phyloP scores from a whole-genome alignment of 352 stramenopile species.

The Halophytophthora batemanensis region DNA sequence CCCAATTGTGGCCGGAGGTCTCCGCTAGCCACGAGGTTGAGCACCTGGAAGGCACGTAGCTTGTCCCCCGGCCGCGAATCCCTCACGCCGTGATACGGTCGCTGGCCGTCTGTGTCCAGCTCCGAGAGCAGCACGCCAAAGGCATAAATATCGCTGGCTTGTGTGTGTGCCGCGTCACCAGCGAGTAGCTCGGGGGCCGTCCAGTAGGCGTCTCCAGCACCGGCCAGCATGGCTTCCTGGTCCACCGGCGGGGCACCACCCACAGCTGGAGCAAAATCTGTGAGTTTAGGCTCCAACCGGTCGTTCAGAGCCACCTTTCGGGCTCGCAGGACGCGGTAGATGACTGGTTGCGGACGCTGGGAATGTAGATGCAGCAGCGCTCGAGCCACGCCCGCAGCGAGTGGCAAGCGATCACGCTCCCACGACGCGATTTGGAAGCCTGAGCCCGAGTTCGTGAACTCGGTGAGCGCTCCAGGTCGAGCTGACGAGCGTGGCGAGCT shows the following conservation, averaged over 20 bases:
- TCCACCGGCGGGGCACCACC: constrained; percentile 14
- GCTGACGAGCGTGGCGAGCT: constrained; percentile 6
- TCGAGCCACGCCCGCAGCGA: constrained; percentile 18
- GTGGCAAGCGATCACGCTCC: constrained; percentile 21
- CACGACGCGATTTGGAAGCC: constrained; percentile 18
- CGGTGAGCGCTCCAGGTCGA: too few species aligned
- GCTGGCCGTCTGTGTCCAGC: constrained; percentile 35
- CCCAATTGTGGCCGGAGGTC: constrained; percentile 31
- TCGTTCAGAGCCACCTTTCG: constrained; percentile 24
- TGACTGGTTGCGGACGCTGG: constrained; percentile 10
- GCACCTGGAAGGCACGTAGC: constrained; percentile 25
- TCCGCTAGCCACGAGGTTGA: constrained; percentile 30
- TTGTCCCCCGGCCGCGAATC: constrained; percentile 14
- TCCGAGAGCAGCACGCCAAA: constrained; percentile 53
- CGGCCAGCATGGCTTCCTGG: constrained; percentile 23
- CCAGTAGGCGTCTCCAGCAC: constrained; percentile 25
- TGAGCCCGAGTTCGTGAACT: constrained; percentile 16
- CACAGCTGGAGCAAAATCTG: constrained; percentile 21
- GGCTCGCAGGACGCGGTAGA: constrained; percentile 22
- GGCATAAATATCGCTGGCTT: constrained; percentile 63
- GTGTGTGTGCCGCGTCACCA: constrained; percentile 36
- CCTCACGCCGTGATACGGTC: constrained; percentile 18
- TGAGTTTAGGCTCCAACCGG: constrained; percentile 19
- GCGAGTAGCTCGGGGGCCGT: constrained; percentile 51
- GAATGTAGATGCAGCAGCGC: constrained; percentile 26